Evolutionary conservation across 1,284 basidiomycete species (phyloP), one percentile per base, ranked within the genome.

Genomic region (Ustilago loliicola): DNA sequence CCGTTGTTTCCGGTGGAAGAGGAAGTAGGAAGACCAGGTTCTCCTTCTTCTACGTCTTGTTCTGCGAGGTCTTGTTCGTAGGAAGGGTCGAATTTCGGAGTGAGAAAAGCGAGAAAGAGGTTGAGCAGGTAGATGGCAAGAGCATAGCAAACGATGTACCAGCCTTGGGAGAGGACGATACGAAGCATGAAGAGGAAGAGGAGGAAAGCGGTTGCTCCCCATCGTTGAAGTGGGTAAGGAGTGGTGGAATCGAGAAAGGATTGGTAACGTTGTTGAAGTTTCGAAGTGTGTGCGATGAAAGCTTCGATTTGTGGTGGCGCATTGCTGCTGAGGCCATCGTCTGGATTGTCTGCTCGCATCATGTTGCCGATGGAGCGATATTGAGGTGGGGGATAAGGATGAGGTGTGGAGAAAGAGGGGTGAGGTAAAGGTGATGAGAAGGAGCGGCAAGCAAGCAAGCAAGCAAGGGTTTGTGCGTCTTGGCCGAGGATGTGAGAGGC

Each of bases 81-180:
- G 1, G 94, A 95, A 0, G 97, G 96, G 88, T 99, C 97, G 87
- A 99, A 99, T 86, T 92, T 94, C 45, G 95, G 94, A 88, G 94
- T 93, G 7, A 96, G 89, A 88, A 96, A 95, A 8, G 93, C 93
- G 72, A 95, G 89, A 45, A 95, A 90, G 60, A 96, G 87, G 87
- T 88, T 87, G 75, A 86, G 76, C 36, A 86, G 81, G 59, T 84
- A 86, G 79, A 86, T 86, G 66, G 83, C 82, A 45, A 85, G 78
- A 13, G 82, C 83, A 63, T 85, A 85, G 71, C 85, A 85, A 25
- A 85, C 80, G 38, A 96, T 97, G 88, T 96, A 97, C 95, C 95
- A 97, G 91, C 87, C 96, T 88, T 98, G 94, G 9, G 93, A 89
- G 50, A 97, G 86, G 13, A 98, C 89, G 79, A 99, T 96, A 75